phyloP scores from a whole-genome alignment of 306 rosid genomes.

The Leucaena leucocephala region DNA sequence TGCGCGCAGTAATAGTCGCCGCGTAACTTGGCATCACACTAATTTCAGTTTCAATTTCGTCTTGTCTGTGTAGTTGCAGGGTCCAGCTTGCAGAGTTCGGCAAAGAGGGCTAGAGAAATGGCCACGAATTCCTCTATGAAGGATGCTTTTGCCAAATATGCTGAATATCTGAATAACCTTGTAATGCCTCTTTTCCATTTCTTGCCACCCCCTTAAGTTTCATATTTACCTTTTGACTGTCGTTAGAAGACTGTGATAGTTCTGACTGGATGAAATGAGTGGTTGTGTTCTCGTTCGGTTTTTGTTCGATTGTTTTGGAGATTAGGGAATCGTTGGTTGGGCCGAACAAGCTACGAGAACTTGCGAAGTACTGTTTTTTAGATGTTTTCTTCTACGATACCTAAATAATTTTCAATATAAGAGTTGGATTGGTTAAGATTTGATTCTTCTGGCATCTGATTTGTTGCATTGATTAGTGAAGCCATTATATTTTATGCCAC shows the following conservation, averaged over 20 bases:
- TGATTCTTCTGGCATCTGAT: neutral
- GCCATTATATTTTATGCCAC: too few species aligned
- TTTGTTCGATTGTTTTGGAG: too few species aligned
- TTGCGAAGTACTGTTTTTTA: neutral
- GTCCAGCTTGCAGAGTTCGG: constrained; percentile 46
- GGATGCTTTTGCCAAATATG: constrained; percentile 67
- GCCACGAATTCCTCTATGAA: constrained; percentile 60
- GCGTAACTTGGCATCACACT: neutral
- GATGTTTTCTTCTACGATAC: neutral
- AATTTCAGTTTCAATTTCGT: constrained; percentile 17
- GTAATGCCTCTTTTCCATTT: constrained; percentile 44
- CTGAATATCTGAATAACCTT: constrained; percentile 71
- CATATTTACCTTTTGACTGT: too few species aligned
- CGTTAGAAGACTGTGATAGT: too few species aligned
- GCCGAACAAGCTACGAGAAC: neutral
- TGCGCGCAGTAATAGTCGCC: neutral
- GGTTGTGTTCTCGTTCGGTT: too few species aligned
- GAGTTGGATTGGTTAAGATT: neutral
- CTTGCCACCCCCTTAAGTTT: neutral
- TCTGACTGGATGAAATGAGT: too few species aligned
- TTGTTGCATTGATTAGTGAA: neutral
- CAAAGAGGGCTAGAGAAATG: constrained; percentile 67
- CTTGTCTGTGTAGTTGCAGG: constrained; percentile 47
- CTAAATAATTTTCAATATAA: neutral
- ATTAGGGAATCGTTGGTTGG: constrained; percentile 2